Evolutionary conservation across 345 rosid genomes (phyloP).

Genomic region (Populus tremula): DNA sequence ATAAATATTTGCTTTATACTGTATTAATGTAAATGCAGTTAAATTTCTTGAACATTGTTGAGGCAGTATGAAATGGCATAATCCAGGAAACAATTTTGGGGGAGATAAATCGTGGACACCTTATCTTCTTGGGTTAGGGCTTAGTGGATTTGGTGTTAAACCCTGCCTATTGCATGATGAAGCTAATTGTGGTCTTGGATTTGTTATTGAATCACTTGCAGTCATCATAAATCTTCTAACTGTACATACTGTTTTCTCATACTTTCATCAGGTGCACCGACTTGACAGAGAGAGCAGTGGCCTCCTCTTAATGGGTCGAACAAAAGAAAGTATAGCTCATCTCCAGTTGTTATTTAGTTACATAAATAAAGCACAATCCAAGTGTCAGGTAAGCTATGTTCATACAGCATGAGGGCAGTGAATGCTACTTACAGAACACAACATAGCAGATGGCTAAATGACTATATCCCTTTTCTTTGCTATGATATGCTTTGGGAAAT

Average conservation of each 20-base stretch:
- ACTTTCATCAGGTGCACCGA: slow-evolving; percentile 68
- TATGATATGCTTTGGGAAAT: neutral
- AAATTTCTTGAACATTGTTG: too few species aligned
- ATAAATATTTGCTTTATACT: too few species aligned
- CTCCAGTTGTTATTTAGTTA: slow-evolving; percentile 74
- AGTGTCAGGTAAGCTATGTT: slow-evolving; percentile 48
- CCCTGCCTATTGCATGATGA: too few species aligned
- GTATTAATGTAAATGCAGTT: too few species aligned
- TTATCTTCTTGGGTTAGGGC: too few species aligned
- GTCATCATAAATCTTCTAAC: neutral
- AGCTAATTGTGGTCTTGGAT: too few species aligned
- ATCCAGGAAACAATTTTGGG: too few species aligned
- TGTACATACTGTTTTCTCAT: slow-evolving; percentile 12
- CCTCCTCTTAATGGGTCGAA: slow-evolving; percentile 74
- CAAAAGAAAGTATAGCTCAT: slow-evolving; percentile 60
- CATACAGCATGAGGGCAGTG: neutral
- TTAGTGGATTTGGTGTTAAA: too few species aligned
- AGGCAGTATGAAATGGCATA: too few species aligned
- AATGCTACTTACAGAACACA: neutral
- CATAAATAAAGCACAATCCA: slow-evolving; percentile 43
- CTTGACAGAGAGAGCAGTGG: slow-evolving; percentile 94
- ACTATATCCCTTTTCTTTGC: neutral
- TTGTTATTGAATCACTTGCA: too few species aligned
- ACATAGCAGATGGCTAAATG: slow-evolving; percentile 2
- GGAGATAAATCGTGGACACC: too few species aligned